phyloP scores from a whole-genome alignment of 371 early-diverging fungal genomes.

The Mortierella polycephala region DNA sequence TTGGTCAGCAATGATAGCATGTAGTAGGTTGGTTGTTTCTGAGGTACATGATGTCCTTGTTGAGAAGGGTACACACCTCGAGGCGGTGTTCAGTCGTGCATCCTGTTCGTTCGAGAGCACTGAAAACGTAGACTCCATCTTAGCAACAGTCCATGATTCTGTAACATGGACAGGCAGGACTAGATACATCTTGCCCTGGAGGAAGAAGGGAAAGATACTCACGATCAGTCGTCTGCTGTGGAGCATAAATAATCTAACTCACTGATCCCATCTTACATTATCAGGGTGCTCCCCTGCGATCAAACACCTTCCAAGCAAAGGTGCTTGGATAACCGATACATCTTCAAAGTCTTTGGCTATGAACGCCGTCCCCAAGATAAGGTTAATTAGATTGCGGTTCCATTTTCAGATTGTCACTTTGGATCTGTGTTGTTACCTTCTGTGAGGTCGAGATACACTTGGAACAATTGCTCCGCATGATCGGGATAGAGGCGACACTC shows the following conservation, averaged over 20 bases:
- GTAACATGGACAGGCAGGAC: constrained; percentile 21
- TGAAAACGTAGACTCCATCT: constrained; percentile 19
- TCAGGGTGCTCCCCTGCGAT: constrained; percentile 39
- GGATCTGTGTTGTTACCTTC: constrained; percentile 11
- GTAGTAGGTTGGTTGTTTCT: too few relatives aligned
- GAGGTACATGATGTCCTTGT: constrained; percentile 5
- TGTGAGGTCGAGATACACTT: constrained; percentile 43
- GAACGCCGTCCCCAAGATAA: not conserved
- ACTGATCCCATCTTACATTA: constrained; percentile 16
- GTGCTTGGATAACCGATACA: constrained; percentile 26
- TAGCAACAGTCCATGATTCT: constrained; percentile 37
- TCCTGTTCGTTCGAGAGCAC: constrained; percentile 21
- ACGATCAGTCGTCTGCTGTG: not conserved
- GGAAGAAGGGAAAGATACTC: not conserved
- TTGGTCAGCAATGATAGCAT: too few relatives aligned
- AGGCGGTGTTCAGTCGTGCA: constrained; percentile 8
- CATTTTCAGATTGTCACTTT: not conserved
- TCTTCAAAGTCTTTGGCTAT: constrained; percentile 45
- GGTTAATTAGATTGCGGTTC: not conserved
- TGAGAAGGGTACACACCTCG: not conserved
- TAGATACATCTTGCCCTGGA: constrained; percentile 20
- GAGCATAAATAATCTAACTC: not conserved
- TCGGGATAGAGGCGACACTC: constrained; percentile 33
- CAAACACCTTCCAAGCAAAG: constrained; percentile 23
- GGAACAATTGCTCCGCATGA: constrained; percentile 47